phyloP scores from a whole-genome alignment of 2,329 filamentous ascomycete genomes.

The Talaromyces islandicus region DNA sequence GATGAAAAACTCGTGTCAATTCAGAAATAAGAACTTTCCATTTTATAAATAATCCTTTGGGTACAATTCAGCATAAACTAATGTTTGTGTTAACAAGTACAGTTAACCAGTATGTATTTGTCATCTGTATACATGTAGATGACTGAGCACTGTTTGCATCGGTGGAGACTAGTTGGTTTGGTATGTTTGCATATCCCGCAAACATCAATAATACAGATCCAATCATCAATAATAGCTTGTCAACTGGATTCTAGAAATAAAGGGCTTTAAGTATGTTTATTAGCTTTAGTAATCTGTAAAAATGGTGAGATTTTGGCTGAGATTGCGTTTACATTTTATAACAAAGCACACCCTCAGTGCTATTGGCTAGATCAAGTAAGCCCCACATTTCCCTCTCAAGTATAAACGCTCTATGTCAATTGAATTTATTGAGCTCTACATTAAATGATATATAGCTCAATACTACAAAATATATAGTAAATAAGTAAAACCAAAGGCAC shows the following conservation, averaged over 20 bases:
- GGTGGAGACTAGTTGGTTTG: not conserved
- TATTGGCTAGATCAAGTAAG: not conserved
- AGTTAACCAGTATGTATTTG: not conserved
- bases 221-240: not conserved
- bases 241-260: not conserved
- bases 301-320: no score
- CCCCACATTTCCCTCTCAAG: not conserved
- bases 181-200: not conserved
- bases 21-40: not conserved
- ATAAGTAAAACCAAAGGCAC: no score
- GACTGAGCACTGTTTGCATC: not conserved
- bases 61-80: not conserved
- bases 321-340: no score
- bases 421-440: no score
- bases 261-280: no score
- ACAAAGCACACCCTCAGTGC: not conserved
- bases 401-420: not conserved
- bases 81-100: not conserved
- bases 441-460: no score
- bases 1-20: not conserved
- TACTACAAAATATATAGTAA: no score
- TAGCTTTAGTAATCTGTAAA: no score
- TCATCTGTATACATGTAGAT: not conserved
- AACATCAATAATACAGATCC: not conserved
- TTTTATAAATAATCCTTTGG: not conserved